Evolutionary conservation across 176 grass and related monocot genomes (phyloP).

Genomic region (Thalia dealbata): DNA sequence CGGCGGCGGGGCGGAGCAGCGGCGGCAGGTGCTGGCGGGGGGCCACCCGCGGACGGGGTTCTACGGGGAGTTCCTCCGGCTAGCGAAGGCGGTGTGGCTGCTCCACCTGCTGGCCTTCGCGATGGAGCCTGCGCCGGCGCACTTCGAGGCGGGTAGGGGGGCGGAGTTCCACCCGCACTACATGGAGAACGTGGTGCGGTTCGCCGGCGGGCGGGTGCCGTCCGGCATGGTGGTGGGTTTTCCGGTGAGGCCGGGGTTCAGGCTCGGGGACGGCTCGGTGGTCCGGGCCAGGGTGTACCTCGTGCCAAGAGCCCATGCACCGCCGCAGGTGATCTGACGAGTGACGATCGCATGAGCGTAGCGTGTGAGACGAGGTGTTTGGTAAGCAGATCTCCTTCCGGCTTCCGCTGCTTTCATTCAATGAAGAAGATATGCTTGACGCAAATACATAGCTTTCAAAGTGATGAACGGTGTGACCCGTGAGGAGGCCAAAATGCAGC

Average conservation of each 20-base stretch:
- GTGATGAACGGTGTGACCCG: too few species aligned
- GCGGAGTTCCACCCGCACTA: slow-evolving; percentile 73
- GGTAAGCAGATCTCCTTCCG: too few species aligned
- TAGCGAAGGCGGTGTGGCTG: slow-evolving; percentile 91
- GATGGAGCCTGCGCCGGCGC: slow-evolving; percentile 74
- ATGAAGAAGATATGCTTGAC: too few species aligned
- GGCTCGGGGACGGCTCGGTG: slow-evolving; percentile 49
- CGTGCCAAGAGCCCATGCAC: slow-evolving; percentile 21
- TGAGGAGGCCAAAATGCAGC: too few species aligned
- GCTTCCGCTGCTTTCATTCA: too few species aligned
- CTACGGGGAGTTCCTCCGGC: slow-evolving; percentile 71
- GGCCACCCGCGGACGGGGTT: slow-evolving; percentile 75
- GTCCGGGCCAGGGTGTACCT: slow-evolving; percentile 82
- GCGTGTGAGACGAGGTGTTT: too few species aligned
- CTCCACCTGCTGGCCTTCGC: slow-evolving; percentile 89
- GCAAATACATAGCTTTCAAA: too few species aligned
- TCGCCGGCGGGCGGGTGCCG: slow-evolving; percentile 15
- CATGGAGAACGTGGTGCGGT: slow-evolving; percentile 79
- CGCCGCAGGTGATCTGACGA: too few species aligned
- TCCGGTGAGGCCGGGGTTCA: slow-evolving; percentile 67
- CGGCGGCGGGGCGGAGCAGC: slow-evolving; percentile 40
- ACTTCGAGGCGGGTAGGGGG: slow-evolving; percentile 71
- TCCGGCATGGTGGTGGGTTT: slow-evolving; percentile 63
- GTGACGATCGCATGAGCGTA: not conserved
- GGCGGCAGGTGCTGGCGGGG: slow-evolving; percentile 32